A percentile compares a stretch with the other conserved stretches of the same genome.
These are phyloP conservation scores for Curvularia eragrostidis DNA, from an alignment of 2,329 filamentous ascomycete genomes.

Conservation along the genomic window DNA sequence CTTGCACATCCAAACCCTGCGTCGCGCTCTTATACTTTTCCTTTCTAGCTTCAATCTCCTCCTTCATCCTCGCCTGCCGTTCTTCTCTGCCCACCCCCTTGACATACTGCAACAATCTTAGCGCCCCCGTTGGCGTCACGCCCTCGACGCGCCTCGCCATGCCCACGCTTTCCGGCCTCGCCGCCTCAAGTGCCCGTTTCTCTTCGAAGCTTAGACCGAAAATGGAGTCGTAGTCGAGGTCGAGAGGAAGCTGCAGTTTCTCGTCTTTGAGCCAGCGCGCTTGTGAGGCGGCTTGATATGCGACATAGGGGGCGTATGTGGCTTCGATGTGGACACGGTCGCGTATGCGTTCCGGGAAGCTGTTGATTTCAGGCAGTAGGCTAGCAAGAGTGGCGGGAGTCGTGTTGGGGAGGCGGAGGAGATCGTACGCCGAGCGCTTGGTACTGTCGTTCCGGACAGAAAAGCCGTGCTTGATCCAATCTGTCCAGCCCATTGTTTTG, in stretches of 20 bases:
- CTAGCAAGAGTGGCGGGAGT: slow-evolving; percentile 64
- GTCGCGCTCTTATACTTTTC: slow-evolving; percentile 27
- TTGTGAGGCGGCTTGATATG: slow-evolving; percentile 71
- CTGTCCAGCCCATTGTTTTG: slow-evolving; percentile 64
- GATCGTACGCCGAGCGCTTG: slow-evolving; percentile 76
- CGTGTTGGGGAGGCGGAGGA: slow-evolving; percentile 69
- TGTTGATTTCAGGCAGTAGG: slow-evolving; percentile 63
- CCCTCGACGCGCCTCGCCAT: slow-evolving; percentile 91
- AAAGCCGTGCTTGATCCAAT: slow-evolving; percentile 76
- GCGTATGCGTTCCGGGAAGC: slow-evolving; percentile 66
- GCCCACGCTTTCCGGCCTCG: slow-evolving; percentile 82
- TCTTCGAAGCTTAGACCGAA: slow-evolving; percentile 81
- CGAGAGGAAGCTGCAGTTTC: slow-evolving; percentile 70
- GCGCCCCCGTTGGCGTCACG: slow-evolving; percentile 59
- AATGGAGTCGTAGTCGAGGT: slow-evolving; percentile 78
- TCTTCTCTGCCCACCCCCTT: slow-evolving; percentile 51
- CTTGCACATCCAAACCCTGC: slow-evolving; percentile 14
- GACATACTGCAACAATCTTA: slow-evolving; percentile 69
- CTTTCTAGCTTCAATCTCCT: slow-evolving; percentile 43
- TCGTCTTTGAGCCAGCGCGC: slow-evolving; percentile 78
- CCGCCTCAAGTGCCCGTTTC: slow-evolving; percentile 70
- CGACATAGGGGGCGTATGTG: slow-evolving; percentile 85
- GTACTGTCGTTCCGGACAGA: slow-evolving; percentile 69
- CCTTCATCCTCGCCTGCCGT: slow-evolving; percentile 35
- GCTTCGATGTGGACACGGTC: slow-evolving; percentile 80